Evolutionary conservation across 148 eudicot genomes (phyloP).

Genomic region (Tetragonia tetragonoides): DNA sequence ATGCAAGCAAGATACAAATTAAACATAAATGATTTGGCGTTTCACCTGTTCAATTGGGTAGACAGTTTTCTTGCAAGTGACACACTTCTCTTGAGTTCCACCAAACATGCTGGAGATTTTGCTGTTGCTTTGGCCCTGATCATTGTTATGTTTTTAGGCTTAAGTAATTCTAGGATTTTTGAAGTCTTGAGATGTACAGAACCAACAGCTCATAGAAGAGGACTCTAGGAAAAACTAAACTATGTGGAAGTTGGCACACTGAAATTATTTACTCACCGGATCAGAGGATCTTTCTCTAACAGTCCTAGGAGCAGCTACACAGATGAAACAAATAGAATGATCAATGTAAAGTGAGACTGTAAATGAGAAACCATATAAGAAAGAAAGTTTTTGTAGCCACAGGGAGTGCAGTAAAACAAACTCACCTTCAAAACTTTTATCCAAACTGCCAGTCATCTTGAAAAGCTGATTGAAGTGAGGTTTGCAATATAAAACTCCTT

Average conservation of each 20-base stretch:
- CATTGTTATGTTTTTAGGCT: not conserved
- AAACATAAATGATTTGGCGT: too few relatives aligned
- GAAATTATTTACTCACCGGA: constrained; percentile 31
- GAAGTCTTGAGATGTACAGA: not conserved
- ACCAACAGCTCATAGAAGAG: not conserved
- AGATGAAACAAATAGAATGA: not conserved
- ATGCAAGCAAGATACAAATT: too few relatives aligned
- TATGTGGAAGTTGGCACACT: not conserved
- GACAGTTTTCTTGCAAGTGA: constrained; percentile 81
- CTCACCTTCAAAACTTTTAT: constrained; percentile 87
- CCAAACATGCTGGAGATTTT: constrained; percentile 71
- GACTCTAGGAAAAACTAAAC: not conserved
- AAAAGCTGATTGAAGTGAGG: constrained; percentile 90
- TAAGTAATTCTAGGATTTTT: not conserved
- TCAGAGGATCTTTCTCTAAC: constrained; percentile 61
- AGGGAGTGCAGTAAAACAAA: not conserved
- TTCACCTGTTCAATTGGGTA: constrained; percentile 85
- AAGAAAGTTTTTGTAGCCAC: not conserved
- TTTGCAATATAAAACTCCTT: constrained; percentile 85
- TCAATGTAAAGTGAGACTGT: not conserved
- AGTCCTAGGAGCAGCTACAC: constrained; percentile 67
- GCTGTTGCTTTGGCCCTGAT: constrained; percentile 51
- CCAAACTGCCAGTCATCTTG: constrained; percentile 91
- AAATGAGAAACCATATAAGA: not conserved
- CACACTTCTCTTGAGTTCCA: constrained; percentile 89